Percentiles rank a stretch among this genome's conserved stretches.
Conservation (phyloP, 1,284 basidiomycete species). For the Marasmius oreades region DNA sequence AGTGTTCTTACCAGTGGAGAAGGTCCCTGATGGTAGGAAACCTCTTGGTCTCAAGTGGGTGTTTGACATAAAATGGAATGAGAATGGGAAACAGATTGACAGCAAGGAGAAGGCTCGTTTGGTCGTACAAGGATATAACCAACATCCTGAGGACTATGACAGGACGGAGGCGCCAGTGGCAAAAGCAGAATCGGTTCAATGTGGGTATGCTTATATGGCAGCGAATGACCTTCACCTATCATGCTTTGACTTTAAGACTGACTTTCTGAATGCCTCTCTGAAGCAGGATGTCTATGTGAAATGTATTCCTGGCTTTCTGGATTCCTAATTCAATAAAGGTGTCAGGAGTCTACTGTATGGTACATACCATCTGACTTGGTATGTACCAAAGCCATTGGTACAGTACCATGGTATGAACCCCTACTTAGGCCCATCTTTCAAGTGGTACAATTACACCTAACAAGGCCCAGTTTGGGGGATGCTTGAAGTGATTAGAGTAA, state of each 20-base stretch:
- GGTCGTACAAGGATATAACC: constrained; percentile 36
- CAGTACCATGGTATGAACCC: too few species aligned
- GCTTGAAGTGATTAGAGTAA: neutral
- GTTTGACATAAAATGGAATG: constrained; percentile 32
- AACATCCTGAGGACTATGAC: constrained; percentile 35
- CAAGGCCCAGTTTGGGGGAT: too few species aligned
- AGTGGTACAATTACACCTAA: too few species aligned
- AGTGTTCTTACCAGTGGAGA: constrained; percentile 22
- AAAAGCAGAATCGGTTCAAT: constrained; percentile 25
- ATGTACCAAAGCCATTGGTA: too few species aligned
- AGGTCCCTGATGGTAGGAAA: constrained; percentile 21
- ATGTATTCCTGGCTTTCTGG: constrained; percentile 18
- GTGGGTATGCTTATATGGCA: constrained; percentile 26
- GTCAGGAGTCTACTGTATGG: too few species aligned
- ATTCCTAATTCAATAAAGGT: too few species aligned
- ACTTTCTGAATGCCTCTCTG: constrained; percentile 8
- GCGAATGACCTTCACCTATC: constrained; percentile 22
- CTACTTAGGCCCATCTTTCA: too few species aligned
- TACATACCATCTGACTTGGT: too few species aligned
- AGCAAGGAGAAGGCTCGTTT: constrained; percentile 33
- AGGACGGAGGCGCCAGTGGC: constrained; percentile 33
- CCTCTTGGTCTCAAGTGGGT: constrained; percentile 30
- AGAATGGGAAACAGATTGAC: constrained; percentile 25
- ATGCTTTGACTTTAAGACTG: constrained; percentile 28
- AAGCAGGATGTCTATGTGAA: constrained; percentile 22